These are phyloP conservation scores for Litsea cubeba DNA, from an alignment of 164 flowering plant genomes.

Conservation along the genomic window DNA sequence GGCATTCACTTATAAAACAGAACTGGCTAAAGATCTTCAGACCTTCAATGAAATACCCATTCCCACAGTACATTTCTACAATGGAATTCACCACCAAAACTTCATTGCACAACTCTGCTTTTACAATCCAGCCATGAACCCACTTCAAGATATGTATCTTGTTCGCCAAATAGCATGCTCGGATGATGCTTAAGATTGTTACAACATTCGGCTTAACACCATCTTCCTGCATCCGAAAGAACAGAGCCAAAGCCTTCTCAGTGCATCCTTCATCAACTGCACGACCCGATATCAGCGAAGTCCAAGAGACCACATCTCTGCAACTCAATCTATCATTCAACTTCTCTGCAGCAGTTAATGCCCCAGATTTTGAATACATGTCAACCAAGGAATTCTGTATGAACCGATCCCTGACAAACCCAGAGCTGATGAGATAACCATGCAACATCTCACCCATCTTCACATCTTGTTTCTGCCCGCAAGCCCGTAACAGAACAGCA, in stretches of 20 bases:
- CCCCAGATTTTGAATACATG: conserved; percentile 19
- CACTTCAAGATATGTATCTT: conserved; percentile 10
- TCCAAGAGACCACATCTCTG: conserved; percentile 30
- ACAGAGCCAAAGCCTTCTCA: conserved; percentile 14
- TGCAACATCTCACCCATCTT: conserved; percentile 15
- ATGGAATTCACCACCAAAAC: conserved; percentile 21
- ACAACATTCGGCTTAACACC: not conserved
- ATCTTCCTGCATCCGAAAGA: conserved; percentile 17
- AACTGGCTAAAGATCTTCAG: conserved; percentile 15
- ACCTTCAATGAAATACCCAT: conserved; percentile 15
- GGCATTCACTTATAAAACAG: conserved; percentile 18
- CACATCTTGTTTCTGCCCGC: conserved; percentile 3
- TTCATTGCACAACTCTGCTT: conserved; percentile 11
- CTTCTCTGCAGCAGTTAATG: conserved; percentile 6
- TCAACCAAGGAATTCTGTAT: conserved; percentile 16
- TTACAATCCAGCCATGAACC: conserved; percentile 28
- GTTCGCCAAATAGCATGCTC: conserved; percentile 22
- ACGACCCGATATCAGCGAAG: conserved; percentile 21
- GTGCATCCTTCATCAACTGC: conserved; percentile 10
- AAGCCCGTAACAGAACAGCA: conserved; percentile 19
- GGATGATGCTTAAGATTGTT: conserved; percentile 15
- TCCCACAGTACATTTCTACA: conserved; percentile 22
- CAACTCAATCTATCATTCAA: conserved; percentile 8
- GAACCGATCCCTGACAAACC: conserved; percentile 7
- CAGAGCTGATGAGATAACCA: conserved; percentile 8